Conservation (phyloP, 1,139 yeast species). For the Saccharomyces hybrid region DNA sequence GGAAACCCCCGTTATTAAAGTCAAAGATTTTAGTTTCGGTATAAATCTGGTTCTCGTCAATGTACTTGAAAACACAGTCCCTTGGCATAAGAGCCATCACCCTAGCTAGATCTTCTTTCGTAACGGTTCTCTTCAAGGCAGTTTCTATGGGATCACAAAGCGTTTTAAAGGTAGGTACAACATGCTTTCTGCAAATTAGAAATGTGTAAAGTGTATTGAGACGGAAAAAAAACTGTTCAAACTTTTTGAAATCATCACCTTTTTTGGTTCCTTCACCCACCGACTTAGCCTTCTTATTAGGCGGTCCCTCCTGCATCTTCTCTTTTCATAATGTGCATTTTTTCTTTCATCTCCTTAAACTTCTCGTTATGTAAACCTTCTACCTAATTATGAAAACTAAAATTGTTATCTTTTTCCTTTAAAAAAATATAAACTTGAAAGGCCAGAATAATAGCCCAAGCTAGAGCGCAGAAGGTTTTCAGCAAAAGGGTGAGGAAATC, state of each 20-base stretch:
- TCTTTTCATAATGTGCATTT: background rate
- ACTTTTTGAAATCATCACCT: constrained; percentile 28
- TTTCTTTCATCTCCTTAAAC: background rate
- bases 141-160: constrained; percentile 43
- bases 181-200: constrained; percentile 47
- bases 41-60: constrained; percentile 60
- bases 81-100: constrained; percentile 58
- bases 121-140: constrained; percentile 36
- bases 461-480: background rate
- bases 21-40: constrained; percentile 43
- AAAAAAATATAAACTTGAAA: background rate
- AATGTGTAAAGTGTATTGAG: constrained; percentile 52
- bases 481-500: background rate
- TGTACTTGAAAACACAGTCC: constrained; percentile 63
- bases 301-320: background rate
- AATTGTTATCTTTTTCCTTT: background rate
- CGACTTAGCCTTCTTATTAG: background rate
- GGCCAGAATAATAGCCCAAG: background rate
- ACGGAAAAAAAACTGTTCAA: constrained; percentile 40
- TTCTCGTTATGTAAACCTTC: background rate
- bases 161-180: constrained; percentile 47
- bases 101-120: constrained; percentile 51
- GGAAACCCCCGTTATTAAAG: constrained; percentile 40
- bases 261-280: background rate
- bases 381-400: background rate